Evolutionary conservation across 2,329 filamentous ascomycete species (phyloP).

Genomic region (Xylaria sp.): DNA sequence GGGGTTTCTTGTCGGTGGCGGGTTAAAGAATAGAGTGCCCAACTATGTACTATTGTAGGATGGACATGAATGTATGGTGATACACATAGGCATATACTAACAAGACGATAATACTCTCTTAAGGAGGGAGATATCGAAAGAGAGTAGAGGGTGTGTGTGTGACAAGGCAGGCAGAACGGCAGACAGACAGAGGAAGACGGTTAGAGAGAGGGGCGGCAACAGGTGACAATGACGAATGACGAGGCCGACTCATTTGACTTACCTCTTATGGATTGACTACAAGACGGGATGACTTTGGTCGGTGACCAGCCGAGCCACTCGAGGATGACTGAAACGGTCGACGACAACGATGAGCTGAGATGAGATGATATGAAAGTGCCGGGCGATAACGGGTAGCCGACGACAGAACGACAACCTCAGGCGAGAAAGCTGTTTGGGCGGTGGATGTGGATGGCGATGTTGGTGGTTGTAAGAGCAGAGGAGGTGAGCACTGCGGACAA

Average conservation of each 20-base stretch:
- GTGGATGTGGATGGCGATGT: background rate
- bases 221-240: conserved; percentile 36
- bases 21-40: background rate
- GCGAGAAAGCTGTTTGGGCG: background rate
- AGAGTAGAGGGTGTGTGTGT: background rate
- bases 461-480: background rate
- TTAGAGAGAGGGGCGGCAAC: conserved; percentile 6
- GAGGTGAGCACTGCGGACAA: background rate
- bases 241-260: conserved; percentile 13
- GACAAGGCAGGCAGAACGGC: background rate
- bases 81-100: background rate
- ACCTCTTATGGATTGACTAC: background rate
- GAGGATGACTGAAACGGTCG: conserved; percentile 16
- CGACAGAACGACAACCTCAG: background rate
- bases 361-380: background rate
- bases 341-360: conserved; percentile 4
- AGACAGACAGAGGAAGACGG: too few species aligned
- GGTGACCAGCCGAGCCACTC: conserved; percentile 22
- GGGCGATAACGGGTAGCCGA: background rate
- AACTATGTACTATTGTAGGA: background rate
- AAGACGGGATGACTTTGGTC: conserved; percentile 11
- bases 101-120: background rate
- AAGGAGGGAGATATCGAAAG: background rate
- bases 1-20: background rate
- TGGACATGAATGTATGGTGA: background rate